Base-by-base conservation (phyloP, 2,329 filamentous ascomycete genomes). In the Dothistroma septosporum region DNA sequence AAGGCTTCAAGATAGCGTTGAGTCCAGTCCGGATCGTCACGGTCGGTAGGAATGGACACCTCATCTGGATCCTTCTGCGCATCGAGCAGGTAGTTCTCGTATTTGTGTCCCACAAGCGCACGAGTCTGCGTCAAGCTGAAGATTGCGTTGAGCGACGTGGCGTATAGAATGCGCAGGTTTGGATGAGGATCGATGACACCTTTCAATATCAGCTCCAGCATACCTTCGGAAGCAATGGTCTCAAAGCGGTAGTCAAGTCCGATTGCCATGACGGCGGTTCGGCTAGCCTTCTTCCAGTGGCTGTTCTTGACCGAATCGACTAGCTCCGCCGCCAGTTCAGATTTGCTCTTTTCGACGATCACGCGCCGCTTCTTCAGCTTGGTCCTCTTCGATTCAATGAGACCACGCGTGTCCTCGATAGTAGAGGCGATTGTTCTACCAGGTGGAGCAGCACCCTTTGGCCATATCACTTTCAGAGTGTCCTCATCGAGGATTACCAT, bases 201-300 rank as follows among this genome's bases (percentile, higher is more conserved):
- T 41, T 83, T 82, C 10, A 89, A 87, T 41, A 96, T 87, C 8
- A 99, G 82, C 54, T 95, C 87, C 57, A 97, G 85, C 74, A 97
- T 89, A 60, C 88, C 85, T 19, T 88, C 81, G 1, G 91, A 90
- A 6, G 91, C 91, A 63, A 99, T 85, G 19, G 86, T 89, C 66
- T 97, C 89, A 69, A 97, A 96, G n/a, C 94, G 87, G 64, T 97
- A 85, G 60, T 91, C 93, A 64, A 97, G 83, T 62, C 94, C 96
- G 59, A 93, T 86, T 4, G 96, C 90, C 73, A 99, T 94, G 37
- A 95, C 89, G 10, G 90, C 90, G 59, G 92, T 96, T 31, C 93
- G 84, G 55, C 87, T 91, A 6, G 93, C 93, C 68, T 96, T 92
- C 79, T 96, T 97, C 94, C 94, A 99, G 72, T 99, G 95, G 0